These are phyloP conservation scores for Phialocephala subalpina DNA, from an alignment of 2,329 filamentous ascomycete species.

Conservation along the genomic window DNA sequence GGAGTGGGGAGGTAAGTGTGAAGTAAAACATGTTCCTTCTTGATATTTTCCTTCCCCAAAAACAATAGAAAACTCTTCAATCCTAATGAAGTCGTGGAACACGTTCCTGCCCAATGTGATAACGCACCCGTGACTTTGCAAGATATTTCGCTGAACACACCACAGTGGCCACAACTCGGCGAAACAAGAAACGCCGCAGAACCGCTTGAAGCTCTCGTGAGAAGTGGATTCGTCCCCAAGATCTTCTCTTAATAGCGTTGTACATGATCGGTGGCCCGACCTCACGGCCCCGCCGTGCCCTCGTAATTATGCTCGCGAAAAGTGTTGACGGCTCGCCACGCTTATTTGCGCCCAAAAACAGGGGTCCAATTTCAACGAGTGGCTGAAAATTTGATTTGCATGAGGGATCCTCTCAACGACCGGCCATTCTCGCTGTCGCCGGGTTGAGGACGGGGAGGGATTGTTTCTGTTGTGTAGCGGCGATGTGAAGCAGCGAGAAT, in stretches of 20 bases:
- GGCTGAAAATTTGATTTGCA: neutral
- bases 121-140: neutral
- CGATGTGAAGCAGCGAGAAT: conserved; percentile 4
- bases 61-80: neutral
- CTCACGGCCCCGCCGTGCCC: conserved; percentile 4
- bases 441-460: conserved; percentile 14
- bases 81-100: neutral
- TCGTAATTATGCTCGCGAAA: conserved; percentile 28
- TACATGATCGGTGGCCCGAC: neutral
- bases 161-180: neutral
- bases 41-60: neutral
- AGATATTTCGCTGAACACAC: neutral
- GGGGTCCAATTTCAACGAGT: conserved; percentile 11
- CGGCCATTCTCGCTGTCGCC: conserved; percentile 13
- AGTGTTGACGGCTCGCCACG: conserved; percentile 18
- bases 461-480: conserved; percentile 14
- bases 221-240: neutral
- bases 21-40: neutral
- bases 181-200: neutral
- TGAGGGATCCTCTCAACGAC: conserved; percentile 11
- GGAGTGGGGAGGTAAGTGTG: neutral
- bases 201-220: conserved; percentile 6
- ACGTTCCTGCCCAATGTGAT: neutral
- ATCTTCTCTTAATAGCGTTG: neutral
- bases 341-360: conserved; percentile 17